Evolutionary conservation across 371 early-diverging fungal genomes (phyloP).

Genomic region (Nematocida sp.): DNA sequence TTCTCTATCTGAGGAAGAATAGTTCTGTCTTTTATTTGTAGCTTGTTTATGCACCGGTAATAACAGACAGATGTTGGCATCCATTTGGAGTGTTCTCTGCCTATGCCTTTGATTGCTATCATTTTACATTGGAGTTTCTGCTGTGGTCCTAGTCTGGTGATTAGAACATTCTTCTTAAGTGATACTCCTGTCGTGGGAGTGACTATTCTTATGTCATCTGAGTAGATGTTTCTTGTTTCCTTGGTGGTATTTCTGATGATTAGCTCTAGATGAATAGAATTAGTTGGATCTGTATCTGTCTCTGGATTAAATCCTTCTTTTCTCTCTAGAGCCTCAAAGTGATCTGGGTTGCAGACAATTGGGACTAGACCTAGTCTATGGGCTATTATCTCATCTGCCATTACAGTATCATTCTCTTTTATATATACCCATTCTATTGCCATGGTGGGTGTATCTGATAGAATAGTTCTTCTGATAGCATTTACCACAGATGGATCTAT

Average conservation of each 20-base stretch:
- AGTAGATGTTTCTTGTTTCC: neutral
- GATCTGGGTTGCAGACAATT: constrained; percentile 73
- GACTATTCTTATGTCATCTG: constrained; percentile 22
- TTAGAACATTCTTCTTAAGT: constrained; percentile 76
- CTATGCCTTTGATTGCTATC: constrained; percentile 82
- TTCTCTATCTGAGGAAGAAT: constrained; percentile 8
- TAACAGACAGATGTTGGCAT: constrained; percentile 33
- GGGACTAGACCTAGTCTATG: constrained; percentile 93
- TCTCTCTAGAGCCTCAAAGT: neutral
- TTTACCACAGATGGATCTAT: constrained; percentile 26
- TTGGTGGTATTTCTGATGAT: neutral
- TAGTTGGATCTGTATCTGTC: neutral
- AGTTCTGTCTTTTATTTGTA: neutral
- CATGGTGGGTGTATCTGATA: constrained; percentile 54
- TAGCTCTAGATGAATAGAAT: constrained; percentile 19
- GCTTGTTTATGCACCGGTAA: constrained; percentile 19
- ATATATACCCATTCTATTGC: constrained; percentile 90
- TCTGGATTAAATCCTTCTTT: neutral
- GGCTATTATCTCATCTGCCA: constrained; percentile 92
- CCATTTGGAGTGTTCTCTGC: constrained; percentile 49
- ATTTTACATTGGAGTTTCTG: constrained; percentile 80
- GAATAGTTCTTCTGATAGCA: constrained; percentile 29
- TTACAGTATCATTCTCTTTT: constrained; percentile 80
- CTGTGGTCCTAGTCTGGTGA: constrained; percentile 85
- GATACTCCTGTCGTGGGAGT: constrained; percentile 62